Evolutionary conservation across 768 basidiomycete genomes (phyloP), one percentile per base, ranked within the genome.

Genomic region (Amanita brunnescens): DNA sequence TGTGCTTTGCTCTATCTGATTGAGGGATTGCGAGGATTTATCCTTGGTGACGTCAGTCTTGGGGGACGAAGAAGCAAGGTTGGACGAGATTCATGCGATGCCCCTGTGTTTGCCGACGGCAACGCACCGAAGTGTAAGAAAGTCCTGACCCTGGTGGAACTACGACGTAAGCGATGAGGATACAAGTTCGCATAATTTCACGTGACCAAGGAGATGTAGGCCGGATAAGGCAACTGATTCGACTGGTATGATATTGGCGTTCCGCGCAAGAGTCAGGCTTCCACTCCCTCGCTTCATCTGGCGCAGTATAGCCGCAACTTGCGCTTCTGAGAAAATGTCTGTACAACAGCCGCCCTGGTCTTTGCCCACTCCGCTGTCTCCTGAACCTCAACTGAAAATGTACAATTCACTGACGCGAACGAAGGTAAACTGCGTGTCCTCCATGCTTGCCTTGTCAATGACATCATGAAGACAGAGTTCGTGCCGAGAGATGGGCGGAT

Each of bases 291-390:
- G 23, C 21, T 24, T 44, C 24, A 18, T 41, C 50, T 43, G 23
- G 1, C 34, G 32, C 42, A 12, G 8, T 16, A n/a, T 37, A 32
- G 10, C 29, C 18, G 13, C 9, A 7, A 7, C 32, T 20, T 7
- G 26, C 7, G 20, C 46, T 29, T 2, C 18, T 55, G 41, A 35
- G 49, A 41, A 8, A 26, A 85, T 86, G 83, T 70, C 81, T 47
- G 62, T 69, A 0, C 78, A 81, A 54, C 84, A 84, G 61, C 81
- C 83, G 6, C 52, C 71, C 2, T 87, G 85, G 89, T 64, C 69
- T 6, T 55, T 70, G 20, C 79, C 76, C 29, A 62, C 60, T 23
- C 62, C 67, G 6, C 68, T 72, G 55, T 49, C 57, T 16, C 64
- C 69, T 41, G 83, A 85, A 57, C 89, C 88, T 5, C 75, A 78